A percentile compares a stretch with the other conserved stretches of the same genome.
These are phyloP conservation scores for Gracilariopsis chorda DNA, from an alignment of 23 red algal species.

Conservation along the genomic window DNA sequence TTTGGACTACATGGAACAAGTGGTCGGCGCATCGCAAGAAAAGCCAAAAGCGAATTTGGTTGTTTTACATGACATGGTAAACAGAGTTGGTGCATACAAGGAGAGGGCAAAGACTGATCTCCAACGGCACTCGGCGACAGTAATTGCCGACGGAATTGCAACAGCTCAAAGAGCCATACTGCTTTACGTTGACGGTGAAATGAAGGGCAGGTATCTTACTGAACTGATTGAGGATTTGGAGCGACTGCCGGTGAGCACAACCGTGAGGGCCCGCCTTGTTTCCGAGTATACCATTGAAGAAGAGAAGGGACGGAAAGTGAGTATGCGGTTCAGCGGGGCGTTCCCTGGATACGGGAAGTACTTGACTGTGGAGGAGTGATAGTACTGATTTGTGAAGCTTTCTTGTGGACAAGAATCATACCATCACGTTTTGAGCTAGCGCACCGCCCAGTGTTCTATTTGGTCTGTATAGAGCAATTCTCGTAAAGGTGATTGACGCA, in stretches of 20 bases:
- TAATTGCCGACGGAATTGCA: conserved; percentile 53
- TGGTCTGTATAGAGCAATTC: too few species aligned
- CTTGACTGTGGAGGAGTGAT: conserved; percentile 1
- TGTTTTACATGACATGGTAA: conserved; percentile 29
- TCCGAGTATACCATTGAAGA: conserved; percentile 28
- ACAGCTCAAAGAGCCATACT: conserved; percentile 35
- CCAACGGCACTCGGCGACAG: neutral
- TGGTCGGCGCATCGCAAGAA: neutral
- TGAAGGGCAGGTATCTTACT: neutral
- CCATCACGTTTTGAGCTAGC: too few species aligned
- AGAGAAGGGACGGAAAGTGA: neutral
- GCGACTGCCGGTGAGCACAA: neutral
- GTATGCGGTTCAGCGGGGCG: conserved; percentile 1
- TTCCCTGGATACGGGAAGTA: conserved; percentile 49
- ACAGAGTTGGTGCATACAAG: neutral
- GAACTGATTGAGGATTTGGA: conserved; percentile 29
- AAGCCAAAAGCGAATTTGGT: neutral
- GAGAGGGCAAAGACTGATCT: conserved; percentile 5
- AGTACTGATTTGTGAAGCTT: neutral
- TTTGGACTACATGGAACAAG: conserved; percentile 48
- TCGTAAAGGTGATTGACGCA: too few species aligned
- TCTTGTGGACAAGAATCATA: neutral
- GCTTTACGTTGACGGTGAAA: neutral
- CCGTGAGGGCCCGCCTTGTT: conserved; percentile 1
- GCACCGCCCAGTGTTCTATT: too few species aligned